phyloP scores from a whole-genome alignment of 495 filamentous ascomycete species.

The Talaromyces thailandensis region DNA sequence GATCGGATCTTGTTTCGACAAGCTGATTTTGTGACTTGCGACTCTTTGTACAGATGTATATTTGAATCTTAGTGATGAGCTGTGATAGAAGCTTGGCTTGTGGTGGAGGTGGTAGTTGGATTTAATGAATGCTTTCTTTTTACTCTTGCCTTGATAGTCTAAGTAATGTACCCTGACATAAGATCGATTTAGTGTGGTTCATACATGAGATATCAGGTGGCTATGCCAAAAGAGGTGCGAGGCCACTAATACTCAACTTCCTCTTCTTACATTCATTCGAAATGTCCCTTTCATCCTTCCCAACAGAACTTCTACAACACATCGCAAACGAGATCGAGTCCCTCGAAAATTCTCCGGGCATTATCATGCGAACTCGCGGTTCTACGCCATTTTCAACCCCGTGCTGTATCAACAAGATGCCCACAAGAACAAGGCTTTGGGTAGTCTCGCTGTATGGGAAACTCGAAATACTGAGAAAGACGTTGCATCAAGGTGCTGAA shows the following conservation, averaged over 20 bases:
- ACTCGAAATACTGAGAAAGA: not conserved
- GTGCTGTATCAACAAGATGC: not conserved
- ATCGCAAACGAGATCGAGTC: not conserved
- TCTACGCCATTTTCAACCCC: not conserved
- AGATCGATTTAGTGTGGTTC: not conserved
- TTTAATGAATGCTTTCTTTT: not conserved
- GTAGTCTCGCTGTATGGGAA: not conserved
- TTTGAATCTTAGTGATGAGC: not conserved
- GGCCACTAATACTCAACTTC: not conserved
- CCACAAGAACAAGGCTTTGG: not conserved
- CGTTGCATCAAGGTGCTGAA: not conserved
- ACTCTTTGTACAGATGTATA: slow-evolving; percentile 8
- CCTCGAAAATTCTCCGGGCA: not conserved
- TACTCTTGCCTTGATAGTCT: not conserved
- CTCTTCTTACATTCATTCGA: not conserved
- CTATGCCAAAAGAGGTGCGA: not conserved
- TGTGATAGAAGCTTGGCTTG: not conserved
- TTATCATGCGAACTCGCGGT: not conserved
- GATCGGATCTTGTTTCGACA: not conserved
- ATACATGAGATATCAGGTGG: not conserved
- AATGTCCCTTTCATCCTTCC: not conserved
- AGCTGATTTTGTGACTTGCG: not conserved
- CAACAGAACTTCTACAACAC: not conserved
- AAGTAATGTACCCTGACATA: not conserved
- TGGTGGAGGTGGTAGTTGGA: not conserved